A percentile compares a stretch with the other conserved stretches of the same genome.
phyloP scores from a whole-genome alignment of 768 basidiomycete genomes.

The Clathrus columnatus region DNA sequence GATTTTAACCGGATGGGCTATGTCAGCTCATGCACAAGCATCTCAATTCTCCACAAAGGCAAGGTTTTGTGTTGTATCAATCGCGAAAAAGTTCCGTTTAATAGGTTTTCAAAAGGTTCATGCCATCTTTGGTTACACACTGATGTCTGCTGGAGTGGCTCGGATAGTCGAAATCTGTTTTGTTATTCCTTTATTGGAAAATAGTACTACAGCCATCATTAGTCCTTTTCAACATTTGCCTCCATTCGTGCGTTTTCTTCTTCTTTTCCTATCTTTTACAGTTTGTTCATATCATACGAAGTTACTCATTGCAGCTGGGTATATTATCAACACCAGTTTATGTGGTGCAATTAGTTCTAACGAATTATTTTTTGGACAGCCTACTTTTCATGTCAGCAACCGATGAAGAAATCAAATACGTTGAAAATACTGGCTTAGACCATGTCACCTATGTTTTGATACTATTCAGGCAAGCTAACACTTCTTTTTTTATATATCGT shows the following conservation, averaged over 20 bases:
- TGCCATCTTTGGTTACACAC: conserved; percentile 70
- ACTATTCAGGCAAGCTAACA: conserved; percentile 57
- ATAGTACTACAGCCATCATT: conserved; percentile 26
- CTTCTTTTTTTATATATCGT: not conserved
- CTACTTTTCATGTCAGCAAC: conserved; percentile 89
- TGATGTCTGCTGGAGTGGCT: conserved; percentile 74
- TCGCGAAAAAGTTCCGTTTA: not conserved
- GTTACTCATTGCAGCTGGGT: conserved; percentile 61
- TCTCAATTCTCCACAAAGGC: conserved; percentile 81
- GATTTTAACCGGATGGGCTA: conserved; percentile 88
- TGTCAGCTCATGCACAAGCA: conserved; percentile 83
- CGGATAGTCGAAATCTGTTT: conserved; percentile 84
- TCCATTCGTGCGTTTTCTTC: conserved; percentile 60
- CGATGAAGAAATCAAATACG: conserved; percentile 75
- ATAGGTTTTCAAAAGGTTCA: conserved; percentile 48
- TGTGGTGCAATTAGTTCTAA: not conserved
- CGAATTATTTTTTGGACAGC: conserved; percentile 24
- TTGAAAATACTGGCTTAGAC: conserved; percentile 70
- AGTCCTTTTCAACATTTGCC: conserved; percentile 79
- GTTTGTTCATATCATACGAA: not conserved
- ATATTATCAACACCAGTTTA: conserved; percentile 18
- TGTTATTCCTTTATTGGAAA: conserved; percentile 34
- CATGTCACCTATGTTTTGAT: conserved; percentile 85
- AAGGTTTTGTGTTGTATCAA: not conserved
- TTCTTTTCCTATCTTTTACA: not conserved